Conservation (phyloP, 345 rosid species). For the Heritiera littoralis region DNA sequence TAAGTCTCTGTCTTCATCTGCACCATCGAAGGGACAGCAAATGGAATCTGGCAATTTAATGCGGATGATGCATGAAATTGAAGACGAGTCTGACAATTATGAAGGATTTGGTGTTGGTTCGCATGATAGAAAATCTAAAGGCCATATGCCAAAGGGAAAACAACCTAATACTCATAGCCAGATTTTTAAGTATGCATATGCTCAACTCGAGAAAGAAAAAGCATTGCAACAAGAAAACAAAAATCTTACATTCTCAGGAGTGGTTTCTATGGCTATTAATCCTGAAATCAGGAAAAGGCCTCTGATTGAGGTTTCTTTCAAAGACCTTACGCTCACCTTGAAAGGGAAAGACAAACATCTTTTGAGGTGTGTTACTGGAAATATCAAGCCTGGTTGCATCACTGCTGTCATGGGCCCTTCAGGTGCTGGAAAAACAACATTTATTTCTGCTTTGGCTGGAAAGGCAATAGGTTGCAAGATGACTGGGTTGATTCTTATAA, state of each 20-base stretch:
- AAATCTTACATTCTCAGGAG: constrained; percentile 73
- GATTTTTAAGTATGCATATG: constrained; percentile 77
- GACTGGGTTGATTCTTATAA: constrained; percentile 70
- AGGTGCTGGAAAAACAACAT: constrained; percentile 96
- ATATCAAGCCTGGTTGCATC: constrained; percentile 72
- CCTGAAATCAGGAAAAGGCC: constrained; percentile 63
- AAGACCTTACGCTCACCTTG: constrained; percentile 74
- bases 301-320: constrained; percentile 71
- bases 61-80: constrained; percentile 46
- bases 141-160: constrained; percentile 39
- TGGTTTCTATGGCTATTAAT: constrained; percentile 62
- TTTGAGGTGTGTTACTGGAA: constrained; percentile 81
- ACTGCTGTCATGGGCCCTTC: constrained; percentile 99
- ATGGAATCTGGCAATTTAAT: constrained; percentile 36
- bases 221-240: constrained; percentile 55
- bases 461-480: constrained; percentile 76
- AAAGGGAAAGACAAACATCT: constrained; percentile 69
- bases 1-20: constrained; percentile 27
- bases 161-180: constrained; percentile 59
- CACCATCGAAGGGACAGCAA: constrained; percentile 36
- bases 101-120: constrained; percentile 33
- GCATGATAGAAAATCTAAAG: constrained; percentile 38
- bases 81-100: constrained; percentile 37
- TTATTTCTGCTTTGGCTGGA: constrained; percentile 85
- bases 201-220: constrained; percentile 82